phyloP scores from a whole-genome alignment of 2,329 filamentous ascomycete genomes.

The Rhynchosporium graminicola region DNA sequence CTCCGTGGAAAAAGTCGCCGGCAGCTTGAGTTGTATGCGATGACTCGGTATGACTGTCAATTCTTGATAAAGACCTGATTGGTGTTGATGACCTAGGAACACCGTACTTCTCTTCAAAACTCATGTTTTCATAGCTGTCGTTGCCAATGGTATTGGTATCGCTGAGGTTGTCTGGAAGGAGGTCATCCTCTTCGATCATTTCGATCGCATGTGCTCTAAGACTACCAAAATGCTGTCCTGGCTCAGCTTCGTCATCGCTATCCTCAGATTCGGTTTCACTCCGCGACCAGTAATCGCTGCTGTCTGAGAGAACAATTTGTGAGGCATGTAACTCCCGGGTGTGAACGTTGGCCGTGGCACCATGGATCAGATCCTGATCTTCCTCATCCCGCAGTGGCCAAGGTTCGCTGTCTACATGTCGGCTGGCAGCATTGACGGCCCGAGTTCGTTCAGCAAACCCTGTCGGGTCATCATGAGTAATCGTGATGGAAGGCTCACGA shows the following conservation, averaged over 20 bases:
- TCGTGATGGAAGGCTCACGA: neutral
- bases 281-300: neutral
- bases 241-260: slow-evolving; percentile 1
- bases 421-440: neutral
- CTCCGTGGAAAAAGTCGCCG: neutral
- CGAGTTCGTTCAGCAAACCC: neutral
- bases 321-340: neutral
- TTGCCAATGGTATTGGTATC: no score
- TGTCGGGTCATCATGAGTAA: neutral
- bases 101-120: slow-evolving; percentile 5
- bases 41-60: neutral
- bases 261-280: neutral
- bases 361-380: neutral
- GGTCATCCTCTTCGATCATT: neutral
- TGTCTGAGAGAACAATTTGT: neutral
- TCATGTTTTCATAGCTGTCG: neutral
- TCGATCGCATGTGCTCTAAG: neutral
- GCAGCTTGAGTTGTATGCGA: neutral
- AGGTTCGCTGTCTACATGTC: neutral
- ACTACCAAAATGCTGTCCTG: neutral
- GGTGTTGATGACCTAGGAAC: neutral
- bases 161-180: neutral
- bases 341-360: neutral
- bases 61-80: neutral
- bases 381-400: neutral